Conservation (phyloP, 176 grass and related monocot species). For the Dactylis glomerata region DNA sequence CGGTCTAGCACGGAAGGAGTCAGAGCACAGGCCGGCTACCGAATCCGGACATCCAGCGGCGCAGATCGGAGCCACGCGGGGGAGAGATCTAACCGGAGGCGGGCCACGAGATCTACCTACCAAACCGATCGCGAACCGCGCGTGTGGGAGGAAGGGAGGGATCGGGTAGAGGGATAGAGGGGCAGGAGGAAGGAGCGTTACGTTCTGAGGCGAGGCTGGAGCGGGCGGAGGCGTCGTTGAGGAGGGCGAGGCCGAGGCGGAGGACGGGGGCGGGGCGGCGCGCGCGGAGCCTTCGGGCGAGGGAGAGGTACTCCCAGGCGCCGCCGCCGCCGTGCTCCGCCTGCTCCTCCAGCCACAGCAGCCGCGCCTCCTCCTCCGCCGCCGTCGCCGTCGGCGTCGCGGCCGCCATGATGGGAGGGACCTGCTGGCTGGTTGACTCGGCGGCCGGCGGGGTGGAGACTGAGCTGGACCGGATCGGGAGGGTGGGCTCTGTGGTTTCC, state of each 20-base stretch:
- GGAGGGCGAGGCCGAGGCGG: constrained; percentile 65
- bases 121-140: background rate
- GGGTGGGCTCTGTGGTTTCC: background rate
- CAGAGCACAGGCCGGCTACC: background rate
- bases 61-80: background rate
- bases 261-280: constrained; percentile 82
- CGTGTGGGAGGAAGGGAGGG: background rate
- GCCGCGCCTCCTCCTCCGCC: constrained; percentile 54
- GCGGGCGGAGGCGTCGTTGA: constrained; percentile 80
- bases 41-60: background rate
- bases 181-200: constrained; percentile 26
- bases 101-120: constrained; percentile 31
- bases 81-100: background rate
- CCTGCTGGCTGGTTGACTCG: background rate
- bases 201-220: constrained; percentile 79
- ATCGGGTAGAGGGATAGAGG: background rate
- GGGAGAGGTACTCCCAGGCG: constrained; percentile 89
- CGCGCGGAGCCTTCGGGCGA: constrained; percentile 77
- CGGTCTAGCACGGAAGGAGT: background rate
- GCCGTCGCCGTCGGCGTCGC: constrained; percentile 34
- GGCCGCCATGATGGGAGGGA: constrained; percentile 32
- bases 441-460: background rate
- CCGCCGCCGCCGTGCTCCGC: constrained; percentile 88
- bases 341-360: constrained; percentile 82
- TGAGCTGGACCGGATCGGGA: background rate